phyloP scores from a whole-genome alignment of 2,329 filamentous ascomycete genomes.

The Penicillium sp. region DNA sequence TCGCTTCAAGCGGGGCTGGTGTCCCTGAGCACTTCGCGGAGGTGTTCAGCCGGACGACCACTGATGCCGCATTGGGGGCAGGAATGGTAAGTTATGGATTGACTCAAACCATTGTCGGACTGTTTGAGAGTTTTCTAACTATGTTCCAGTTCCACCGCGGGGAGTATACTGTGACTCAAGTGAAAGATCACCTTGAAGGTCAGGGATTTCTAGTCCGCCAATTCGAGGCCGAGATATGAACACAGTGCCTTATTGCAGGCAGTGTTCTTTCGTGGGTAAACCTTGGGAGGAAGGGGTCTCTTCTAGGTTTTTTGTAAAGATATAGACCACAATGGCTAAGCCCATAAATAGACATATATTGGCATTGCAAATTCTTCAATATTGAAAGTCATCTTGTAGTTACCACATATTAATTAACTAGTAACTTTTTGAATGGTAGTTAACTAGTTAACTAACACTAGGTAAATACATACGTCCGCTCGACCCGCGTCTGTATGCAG shows the following conservation, averaged over 20 bases:
- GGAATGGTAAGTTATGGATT: constrained; percentile 64
- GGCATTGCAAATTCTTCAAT: not conserved
- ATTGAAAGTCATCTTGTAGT: not conserved
- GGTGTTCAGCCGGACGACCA: constrained; percentile 78
- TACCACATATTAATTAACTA: too few relatives aligned
- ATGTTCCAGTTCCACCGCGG: constrained; percentile 72
- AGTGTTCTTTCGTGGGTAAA: not conserved
- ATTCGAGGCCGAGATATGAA: constrained; percentile 55
- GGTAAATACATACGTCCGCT: too few relatives aligned
- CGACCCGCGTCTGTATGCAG: too few relatives aligned
- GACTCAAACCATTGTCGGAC: not conserved
- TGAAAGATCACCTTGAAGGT: constrained; percentile 74
- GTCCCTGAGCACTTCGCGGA: constrained; percentile 83
- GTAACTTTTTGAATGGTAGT: too few relatives aligned
- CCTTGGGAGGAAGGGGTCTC: not conserved
- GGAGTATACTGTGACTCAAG: constrained; percentile 90
- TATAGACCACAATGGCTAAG: not conserved
- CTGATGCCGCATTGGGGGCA: constrained; percentile 89
- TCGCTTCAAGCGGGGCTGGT: constrained; percentile 89
- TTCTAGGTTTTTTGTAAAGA: not conserved
- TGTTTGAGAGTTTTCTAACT: constrained; percentile 12
- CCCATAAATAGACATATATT: not conserved
- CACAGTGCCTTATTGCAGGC: not conserved
- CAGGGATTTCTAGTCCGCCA: constrained; percentile 74
- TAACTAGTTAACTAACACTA: too few relatives aligned